Conservation (phyloP, 352 stramenopile species). For the Halophytophthora batemanensis region DNA sequence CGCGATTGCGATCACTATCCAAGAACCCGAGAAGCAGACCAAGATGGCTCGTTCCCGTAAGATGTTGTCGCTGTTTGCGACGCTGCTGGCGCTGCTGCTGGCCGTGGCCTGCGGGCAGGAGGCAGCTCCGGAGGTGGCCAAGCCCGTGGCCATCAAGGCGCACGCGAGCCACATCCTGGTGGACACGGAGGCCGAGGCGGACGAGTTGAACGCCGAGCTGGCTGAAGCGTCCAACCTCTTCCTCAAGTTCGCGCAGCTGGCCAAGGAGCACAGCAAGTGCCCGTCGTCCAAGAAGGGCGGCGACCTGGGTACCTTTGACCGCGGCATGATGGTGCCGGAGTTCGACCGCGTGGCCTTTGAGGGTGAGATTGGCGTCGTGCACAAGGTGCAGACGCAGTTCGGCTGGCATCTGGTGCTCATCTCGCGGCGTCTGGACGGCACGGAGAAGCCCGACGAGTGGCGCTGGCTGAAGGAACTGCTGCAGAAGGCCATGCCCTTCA, state of each 20-base stretch:
- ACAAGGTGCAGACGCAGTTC: slow-evolving; percentile 86
- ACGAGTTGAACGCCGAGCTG: slow-evolving; percentile 57
- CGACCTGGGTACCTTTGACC: slow-evolving; percentile 69
- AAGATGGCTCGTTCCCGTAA: slow-evolving; percentile 5
- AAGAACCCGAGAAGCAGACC: no score
- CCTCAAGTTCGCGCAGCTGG: slow-evolving; percentile 62
- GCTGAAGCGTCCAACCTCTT: slow-evolving; percentile 44
- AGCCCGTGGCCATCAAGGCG: slow-evolving; percentile 31
- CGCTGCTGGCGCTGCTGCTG: slow-evolving; percentile 19
- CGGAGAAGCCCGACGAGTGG: slow-evolving; percentile 35
- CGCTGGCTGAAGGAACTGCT: slow-evolving; percentile 28
- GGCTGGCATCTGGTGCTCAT: slow-evolving; percentile 66
- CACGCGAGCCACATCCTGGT: slow-evolving; percentile 84
- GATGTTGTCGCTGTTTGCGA: slow-evolving; percentile 19
- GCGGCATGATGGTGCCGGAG: slow-evolving; percentile 71
- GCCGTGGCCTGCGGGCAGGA: slow-evolving; percentile 1
- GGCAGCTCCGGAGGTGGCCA: slow-evolving; percentile 5
- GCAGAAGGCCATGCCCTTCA: slow-evolving; percentile 47
- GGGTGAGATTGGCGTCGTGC: slow-evolving; percentile 57
- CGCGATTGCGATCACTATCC: no score
- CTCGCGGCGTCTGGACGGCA: slow-evolving; percentile 46
- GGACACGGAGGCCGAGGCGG: slow-evolving; percentile 58
- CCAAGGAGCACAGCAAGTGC: slow-evolving; percentile 70
- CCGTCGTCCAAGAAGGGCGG: slow-evolving; percentile 59
- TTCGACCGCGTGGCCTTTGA: slow-evolving; percentile 78